A percentile compares a stretch with the other conserved stretches of the same genome.
phyloP scores from a whole-genome alignment of 169 alveolate genomes.

The Eimeria praecox region DNA sequence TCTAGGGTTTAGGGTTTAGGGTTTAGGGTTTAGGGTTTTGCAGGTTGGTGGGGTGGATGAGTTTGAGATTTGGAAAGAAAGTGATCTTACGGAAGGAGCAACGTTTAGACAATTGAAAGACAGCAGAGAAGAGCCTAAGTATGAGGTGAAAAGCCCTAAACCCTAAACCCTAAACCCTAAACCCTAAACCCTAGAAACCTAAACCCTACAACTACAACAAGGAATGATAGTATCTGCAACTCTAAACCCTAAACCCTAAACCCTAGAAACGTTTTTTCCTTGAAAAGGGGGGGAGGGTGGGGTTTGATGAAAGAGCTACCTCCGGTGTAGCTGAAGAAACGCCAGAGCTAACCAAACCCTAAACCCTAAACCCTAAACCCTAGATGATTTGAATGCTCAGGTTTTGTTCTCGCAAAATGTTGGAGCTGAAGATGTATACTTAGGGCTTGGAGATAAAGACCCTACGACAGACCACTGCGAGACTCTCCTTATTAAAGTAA shows the following conservation, averaged over 20 bases:
- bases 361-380: constrained; percentile 41
- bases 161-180: constrained; percentile 45
- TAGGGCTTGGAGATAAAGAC: constrained; percentile 63
- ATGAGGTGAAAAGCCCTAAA: too few relatives aligned
- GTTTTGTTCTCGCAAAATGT: constrained; percentile 33
- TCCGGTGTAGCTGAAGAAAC: neutral
- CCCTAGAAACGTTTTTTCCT: neutral
- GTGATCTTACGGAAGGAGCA: constrained; percentile 14
- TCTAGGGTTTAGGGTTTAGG: constrained; percentile 31
- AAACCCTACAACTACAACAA: too few relatives aligned
- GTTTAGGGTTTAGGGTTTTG: constrained; percentile 24
- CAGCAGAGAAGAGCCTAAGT: constrained; percentile 17
- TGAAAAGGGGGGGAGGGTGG: too few relatives aligned
- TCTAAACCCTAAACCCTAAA: neutral
- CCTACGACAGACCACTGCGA: constrained; percentile 67
- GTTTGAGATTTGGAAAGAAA: constrained; percentile 24
- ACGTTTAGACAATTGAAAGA: constrained; percentile 19
- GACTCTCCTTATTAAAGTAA: constrained; percentile 21
- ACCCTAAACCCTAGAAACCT: neutral
- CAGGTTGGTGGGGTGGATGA: neutral
- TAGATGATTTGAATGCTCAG: neutral
- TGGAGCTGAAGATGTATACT: constrained; percentile 55
- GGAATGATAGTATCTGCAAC: too few relatives aligned
- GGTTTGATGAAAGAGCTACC: neutral
- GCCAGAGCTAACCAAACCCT: too few relatives aligned